phyloP scores from a whole-genome alignment of 2,329 filamentous ascomycete species.

The Aphanocladium album region DNA sequence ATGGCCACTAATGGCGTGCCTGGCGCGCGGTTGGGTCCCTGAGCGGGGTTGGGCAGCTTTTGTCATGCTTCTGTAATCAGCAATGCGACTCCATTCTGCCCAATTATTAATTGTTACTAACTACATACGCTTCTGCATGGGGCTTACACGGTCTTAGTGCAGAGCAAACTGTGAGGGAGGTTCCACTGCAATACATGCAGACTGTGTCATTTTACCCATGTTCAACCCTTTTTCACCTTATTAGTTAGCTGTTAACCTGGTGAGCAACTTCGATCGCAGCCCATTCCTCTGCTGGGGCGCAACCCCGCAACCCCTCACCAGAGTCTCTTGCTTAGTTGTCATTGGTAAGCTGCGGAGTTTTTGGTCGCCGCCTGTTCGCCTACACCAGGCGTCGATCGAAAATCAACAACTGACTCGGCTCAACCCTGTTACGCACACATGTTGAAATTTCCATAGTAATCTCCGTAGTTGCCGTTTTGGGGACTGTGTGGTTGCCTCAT shows the following conservation, averaged over 20 bases:
- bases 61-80: conserved; percentile 11
- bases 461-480: neutral
- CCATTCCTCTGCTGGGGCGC: no score
- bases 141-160: neutral
- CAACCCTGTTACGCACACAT: no score
- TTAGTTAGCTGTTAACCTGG: no score
- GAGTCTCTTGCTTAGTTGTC: neutral
- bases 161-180: neutral
- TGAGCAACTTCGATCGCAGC: no score
- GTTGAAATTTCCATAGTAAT: neutral
- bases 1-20: conserved; percentile 1
- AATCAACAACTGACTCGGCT: no score
- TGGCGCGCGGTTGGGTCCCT: neutral
- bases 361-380: neutral
- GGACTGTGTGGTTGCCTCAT: neutral
- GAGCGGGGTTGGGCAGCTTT: neutral
- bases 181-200: neutral
- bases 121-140: neutral
- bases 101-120: neutral
- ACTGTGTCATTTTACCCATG: neutral
- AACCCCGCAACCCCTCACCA: neutral
- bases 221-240: neutral
- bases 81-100: neutral
- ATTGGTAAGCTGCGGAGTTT: conserved; percentile 1
- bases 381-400: no score